phyloP scores from a whole-genome alignment of 495 filamentous ascomycete genomes.

The Xylaria castorea region DNA sequence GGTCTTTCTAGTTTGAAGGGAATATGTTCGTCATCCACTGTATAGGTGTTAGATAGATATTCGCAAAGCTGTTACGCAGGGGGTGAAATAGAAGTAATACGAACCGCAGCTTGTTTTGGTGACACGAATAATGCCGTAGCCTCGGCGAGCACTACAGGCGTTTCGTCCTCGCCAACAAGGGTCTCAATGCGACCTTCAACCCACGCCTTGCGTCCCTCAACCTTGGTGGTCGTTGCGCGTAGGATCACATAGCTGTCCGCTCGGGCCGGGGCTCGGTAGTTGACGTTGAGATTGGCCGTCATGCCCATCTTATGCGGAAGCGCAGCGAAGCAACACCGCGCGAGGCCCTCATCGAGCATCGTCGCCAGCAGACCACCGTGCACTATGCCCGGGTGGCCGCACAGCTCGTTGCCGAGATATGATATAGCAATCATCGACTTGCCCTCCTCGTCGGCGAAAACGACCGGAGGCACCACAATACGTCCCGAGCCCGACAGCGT shows the following conservation, averaged over 20 bases:
- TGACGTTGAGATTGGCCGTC: conserved; percentile 89
- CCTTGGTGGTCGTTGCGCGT: conserved; percentile 80
- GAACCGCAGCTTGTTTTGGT: conserved; percentile 79
- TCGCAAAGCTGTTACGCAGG: background rate
- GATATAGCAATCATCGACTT: conserved; percentile 75
- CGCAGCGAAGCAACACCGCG: conserved; percentile 87
- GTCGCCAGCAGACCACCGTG: conserved; percentile 94
- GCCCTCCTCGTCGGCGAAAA: conserved; percentile 74
- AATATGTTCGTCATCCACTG: conserved; percentile 55
- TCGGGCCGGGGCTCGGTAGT: conserved; percentile 80
- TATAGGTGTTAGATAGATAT: conserved; percentile 13
- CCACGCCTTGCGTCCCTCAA: conserved; percentile 96
- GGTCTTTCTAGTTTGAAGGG: conserved; percentile 41
- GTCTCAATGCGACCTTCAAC: conserved; percentile 91
- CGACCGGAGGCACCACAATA: conserved; percentile 82
- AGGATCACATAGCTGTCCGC: conserved; percentile 82
- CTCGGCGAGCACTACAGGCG: conserved; percentile 72
- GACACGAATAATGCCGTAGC: conserved; percentile 89
- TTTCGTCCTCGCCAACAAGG: conserved; percentile 64
- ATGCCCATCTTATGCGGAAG: conserved; percentile 88
- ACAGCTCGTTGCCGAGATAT: conserved; percentile 82
- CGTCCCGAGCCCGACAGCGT: conserved; percentile 76
- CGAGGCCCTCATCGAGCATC: conserved; percentile 88
- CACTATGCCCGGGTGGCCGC: conserved; percentile 89
- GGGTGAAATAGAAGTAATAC: conserved; percentile 36